Evolutionary conservation across 78 protist genomes (phyloP), one percentile per base, ranked within the genome.

Genomic region (Emiliania huxleyi): DNA sequence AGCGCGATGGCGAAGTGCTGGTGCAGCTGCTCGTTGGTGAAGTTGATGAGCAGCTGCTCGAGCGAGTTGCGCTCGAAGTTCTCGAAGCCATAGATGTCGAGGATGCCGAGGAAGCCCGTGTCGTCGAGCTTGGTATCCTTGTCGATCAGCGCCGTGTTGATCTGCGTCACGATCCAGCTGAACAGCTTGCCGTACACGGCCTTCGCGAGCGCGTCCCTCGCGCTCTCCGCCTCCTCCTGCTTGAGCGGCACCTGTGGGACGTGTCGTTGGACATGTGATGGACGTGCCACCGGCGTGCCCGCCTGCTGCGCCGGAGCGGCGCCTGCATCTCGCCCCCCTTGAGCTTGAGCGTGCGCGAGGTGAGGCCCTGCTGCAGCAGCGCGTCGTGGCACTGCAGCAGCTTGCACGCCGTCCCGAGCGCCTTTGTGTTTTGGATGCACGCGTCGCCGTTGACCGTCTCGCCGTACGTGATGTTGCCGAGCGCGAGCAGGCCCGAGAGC

Each of bases 1-100:
- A 77, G 85, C 4, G 48, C 11, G 46, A 77, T 40, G 18, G 85
- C 44, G 15, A 98, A 98, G 33, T 97, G 85, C 93, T 97, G 98
- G 95, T 98, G 99, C 69, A 98, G 90, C 88, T 96, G 96, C 94
- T 98, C 99, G 94, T 98, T 98, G 91, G 97, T 97, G 93, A 91
- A 98, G 97, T 98, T 98, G 95, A 98, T 97, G 96, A 98, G 97
- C 44, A 98, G 90, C 95, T 98, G 99, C 96, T 98, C 94, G 81
- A 98, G 97, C 15, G 95, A 94, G 93, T 98, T 98, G 84, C 69
- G 92, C 83, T 97, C 96, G 90, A 98, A 98, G 94, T 96, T 95
- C 91, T 98, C 99, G 85, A 98, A 98, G 35, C 89, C 89, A 40
- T 42, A 81, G 21, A 81, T 98, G 94, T 98, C 99, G 26, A 98